Percentiles rank a stretch among this genome's conserved stretches.
Conservation (phyloP, 352 stramenopile genomes). For the Phytophthora megakarya region DNA sequence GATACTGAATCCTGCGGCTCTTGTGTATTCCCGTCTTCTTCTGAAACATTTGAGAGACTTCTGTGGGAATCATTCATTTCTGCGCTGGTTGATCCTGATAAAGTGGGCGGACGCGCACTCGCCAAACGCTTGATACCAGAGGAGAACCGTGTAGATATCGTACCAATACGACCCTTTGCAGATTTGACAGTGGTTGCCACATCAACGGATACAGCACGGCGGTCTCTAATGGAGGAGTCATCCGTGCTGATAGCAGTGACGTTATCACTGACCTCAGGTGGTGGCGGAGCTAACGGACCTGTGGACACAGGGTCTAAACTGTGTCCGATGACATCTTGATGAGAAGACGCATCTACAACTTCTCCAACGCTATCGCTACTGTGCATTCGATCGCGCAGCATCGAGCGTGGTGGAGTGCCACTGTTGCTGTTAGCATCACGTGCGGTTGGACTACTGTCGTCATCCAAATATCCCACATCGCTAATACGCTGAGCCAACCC, state of each 20-base stretch:
- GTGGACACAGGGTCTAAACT: conserved; percentile 30
- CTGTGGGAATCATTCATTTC: conserved; percentile 20
- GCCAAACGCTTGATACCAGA: conserved; percentile 67
- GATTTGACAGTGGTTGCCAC: conserved; percentile 65
- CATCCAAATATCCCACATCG: conserved; percentile 45
- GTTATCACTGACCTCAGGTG: conserved; percentile 21
- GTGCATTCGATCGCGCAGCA: conserved; percentile 44
- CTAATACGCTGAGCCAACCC: conserved; percentile 39
- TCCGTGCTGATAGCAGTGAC: conserved; percentile 2
- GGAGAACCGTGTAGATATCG: conserved; percentile 77
- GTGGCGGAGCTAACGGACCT: conserved; percentile 26
- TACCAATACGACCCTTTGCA: conserved; percentile 65
- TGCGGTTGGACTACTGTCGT: conserved; percentile 28
- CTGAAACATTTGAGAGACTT: conserved; percentile 40
- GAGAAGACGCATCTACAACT: conserved; percentile 35
- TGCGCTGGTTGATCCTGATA: conserved; percentile 25
- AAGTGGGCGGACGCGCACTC: conserved; percentile 26
- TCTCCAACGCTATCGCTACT: conserved; percentile 45
- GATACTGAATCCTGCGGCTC: conserved; percentile 24
- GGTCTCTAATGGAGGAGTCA: conserved; percentile 27
- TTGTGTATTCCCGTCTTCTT: conserved; percentile 26
- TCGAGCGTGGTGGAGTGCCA: conserved; percentile 21
- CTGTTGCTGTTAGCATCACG: conserved; percentile 24
- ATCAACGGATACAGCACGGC: conserved; percentile 48
- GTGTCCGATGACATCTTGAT: conserved; percentile 25